Base-by-base conservation (phyloP, 1,284 basidiomycete species). In the Phylloporus sp. region DNA sequence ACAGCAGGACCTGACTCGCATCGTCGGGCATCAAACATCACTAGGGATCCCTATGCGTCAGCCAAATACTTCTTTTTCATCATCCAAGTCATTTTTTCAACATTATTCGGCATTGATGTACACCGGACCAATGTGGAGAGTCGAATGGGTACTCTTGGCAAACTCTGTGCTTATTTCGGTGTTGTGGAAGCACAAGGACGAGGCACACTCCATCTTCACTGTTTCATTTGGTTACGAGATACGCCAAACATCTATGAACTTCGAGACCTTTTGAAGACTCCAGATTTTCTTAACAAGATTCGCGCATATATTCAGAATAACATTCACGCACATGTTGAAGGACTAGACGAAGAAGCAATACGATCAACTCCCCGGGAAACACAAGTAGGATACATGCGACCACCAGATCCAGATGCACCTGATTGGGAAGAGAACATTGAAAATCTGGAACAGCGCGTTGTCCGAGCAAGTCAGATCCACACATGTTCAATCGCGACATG, bases 31-130 rank as follows among this genome's bases (percentile, higher is more conserved):
- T 2, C 37, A 1, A 80, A 77, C n/a, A 70, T 81, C 1, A 78
- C 81, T 0, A n/a, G n/a, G 0, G 78, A 83, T 71, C 80, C 78
- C 0, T 83, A 75, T 62, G 78, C 78, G 0, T 76, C 78, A 1
- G 74, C 79, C 1, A 73, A 79, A 62, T 83, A 73, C 55, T 82
- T 82, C 58, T 73, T 80, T 29, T 76, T 78, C 39, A 69, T 78
- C 2, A 72, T 82, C n/a, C 14, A 70, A 0, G 59, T 70, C 0
- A 67, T 82, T 0, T 47, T 82, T 0, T 45, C 68, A 14, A 49
- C 39, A 2, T 67, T 80, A 20, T 74, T 78, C 39, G 70, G 78
- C 0, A 73, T 82, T n/a, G 20, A 70, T 0, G 35, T 65, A 0
- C 32, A 32, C 32, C 7, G 32, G 32, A 32, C 32, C 32, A 32